These are phyloP conservation scores for Dendrobium catenatum DNA, from an alignment of 106 monocot species.

Conservation along the genomic window DNA sequence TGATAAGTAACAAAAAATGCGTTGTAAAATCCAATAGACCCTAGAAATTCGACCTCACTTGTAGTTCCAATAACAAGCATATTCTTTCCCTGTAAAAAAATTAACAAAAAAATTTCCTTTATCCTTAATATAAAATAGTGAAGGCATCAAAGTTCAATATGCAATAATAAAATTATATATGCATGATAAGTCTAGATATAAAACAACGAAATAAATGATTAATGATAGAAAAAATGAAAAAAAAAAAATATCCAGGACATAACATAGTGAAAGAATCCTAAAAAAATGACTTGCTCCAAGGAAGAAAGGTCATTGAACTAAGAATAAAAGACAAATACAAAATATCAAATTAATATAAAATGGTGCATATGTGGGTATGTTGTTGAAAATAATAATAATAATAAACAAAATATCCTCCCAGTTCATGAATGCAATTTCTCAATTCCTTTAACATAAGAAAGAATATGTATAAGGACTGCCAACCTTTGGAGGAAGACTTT, in stretches of 20 bases:
- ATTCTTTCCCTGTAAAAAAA: slow-evolving; percentile 63
- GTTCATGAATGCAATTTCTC: neutral
- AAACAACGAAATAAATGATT: neutral
- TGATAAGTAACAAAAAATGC: slow-evolving; percentile 78
- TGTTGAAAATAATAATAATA: neutral
- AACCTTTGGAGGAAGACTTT: too few species aligned
- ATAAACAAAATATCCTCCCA: neutral
- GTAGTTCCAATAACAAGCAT: slow-evolving; percentile 92
- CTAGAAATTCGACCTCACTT: slow-evolving; percentile 80
- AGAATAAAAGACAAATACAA: neutral
- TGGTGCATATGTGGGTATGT: neutral
- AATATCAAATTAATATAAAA: neutral
- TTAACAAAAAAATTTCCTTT: slow-evolving; percentile 3
- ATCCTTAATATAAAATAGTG: neutral
- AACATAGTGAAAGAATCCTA: neutral
- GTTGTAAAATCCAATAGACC: slow-evolving; percentile 78
- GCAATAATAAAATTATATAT: neutral
- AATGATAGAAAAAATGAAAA: neutral
- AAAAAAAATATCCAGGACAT: too few species aligned
- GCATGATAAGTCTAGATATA: slow-evolving; percentile 23
- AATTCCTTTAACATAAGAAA: too few species aligned
- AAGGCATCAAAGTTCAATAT: too few species aligned
- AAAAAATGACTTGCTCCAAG: neutral
- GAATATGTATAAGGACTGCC: too few species aligned
- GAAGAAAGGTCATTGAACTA: neutral